Evolutionary conservation across 306 rosid species (phyloP), one percentile per base, ranked within the genome.

Genomic region (Prunus campanulata): DNA sequence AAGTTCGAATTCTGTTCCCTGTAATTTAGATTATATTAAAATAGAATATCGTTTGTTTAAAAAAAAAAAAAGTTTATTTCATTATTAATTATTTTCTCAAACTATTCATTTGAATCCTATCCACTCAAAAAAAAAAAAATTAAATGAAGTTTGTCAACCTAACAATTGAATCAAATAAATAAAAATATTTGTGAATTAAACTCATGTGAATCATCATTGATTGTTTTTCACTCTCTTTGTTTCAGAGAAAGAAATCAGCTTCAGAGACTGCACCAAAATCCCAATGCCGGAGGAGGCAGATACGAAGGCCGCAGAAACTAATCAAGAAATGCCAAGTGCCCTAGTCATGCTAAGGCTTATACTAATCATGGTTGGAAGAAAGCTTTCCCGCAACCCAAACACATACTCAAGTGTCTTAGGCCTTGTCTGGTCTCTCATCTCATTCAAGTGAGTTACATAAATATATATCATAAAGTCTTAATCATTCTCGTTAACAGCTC

Each of bases 311-410:
- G 72, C 8, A 8, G 68, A 35, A 30, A 56, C 70, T 5, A 54
- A 24, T 55, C 85, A 84, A 50, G 72, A 74, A 60, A 78, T 85
- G 85, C 88, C 88, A 27, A 24, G 44, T 59, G 76, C 81, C 3
- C 13, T 78, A n/a, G 83, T 84, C 48, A 78, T 81, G 83, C 65
- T 84, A 9, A 84, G 80, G 72, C 87, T 84, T 29, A 84, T 84
- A 35, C 85, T 84, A 29, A 81, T 35, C 19, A 77, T 84, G 14
- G 83, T 84, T 22, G 83, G 83, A 63, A 48, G 87, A 46, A 84
- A 84, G 70, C 82, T 84, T 52, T 77, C 87, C 16, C 87, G 85
- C 66, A 84, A 84, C 74, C 87, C 87, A 55, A 84, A 84, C 65
- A 84, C 87, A 9, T 84, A 84, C 67, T 84, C 87, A 2, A 84